phyloP scores from a whole-genome alignment of 805 yeast species.

The Candida fluviatilis region DNA sequence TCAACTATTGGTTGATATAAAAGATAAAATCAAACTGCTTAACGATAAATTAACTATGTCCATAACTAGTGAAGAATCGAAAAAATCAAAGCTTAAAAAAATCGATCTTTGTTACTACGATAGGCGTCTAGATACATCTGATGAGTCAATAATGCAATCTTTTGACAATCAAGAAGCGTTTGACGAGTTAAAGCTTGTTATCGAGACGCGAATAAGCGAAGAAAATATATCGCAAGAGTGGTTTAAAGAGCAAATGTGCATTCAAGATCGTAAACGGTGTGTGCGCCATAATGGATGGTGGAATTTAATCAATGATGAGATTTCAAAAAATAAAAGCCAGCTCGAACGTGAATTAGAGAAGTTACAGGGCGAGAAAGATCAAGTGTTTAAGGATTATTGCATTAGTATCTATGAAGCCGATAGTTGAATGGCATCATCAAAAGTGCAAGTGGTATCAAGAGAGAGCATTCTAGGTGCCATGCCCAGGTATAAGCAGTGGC shows the following conservation, averaged over 20 bases:
- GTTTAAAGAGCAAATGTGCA: constrained; percentile 32
- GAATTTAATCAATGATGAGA: constrained; percentile 31
- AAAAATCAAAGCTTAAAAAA: constrained; percentile 25
- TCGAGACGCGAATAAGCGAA: constrained; percentile 12
- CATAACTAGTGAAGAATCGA: constrained; percentile 7
- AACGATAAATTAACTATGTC: constrained; percentile 29
- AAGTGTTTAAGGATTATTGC: constrained; percentile 32
- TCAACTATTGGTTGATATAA: constrained; percentile 23
- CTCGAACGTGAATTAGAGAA: constrained; percentile 30
- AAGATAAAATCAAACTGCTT: constrained; percentile 32
- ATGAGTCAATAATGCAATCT: constrained; percentile 3
- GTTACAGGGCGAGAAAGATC: constrained; percentile 22
- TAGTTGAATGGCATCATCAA: neutral
- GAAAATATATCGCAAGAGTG: constrained; percentile 11
- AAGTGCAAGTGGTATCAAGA: neutral
- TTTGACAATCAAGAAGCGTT: constrained; percentile 5
- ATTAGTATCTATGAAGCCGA: constrained; percentile 23
- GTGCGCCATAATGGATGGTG: constrained; percentile 51
- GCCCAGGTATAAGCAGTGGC: too few species aligned
- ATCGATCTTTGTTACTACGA: constrained; percentile 56
- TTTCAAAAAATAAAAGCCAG: constrained; percentile 25
- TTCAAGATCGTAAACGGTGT: constrained; percentile 54
- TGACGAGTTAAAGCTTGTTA: constrained; percentile 12
- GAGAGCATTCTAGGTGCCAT: too few species aligned
- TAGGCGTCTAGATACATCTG: constrained; percentile 13